phyloP scores from a whole-genome alignment of 805 yeast species.

The Kazachstania kunashirensis region DNA sequence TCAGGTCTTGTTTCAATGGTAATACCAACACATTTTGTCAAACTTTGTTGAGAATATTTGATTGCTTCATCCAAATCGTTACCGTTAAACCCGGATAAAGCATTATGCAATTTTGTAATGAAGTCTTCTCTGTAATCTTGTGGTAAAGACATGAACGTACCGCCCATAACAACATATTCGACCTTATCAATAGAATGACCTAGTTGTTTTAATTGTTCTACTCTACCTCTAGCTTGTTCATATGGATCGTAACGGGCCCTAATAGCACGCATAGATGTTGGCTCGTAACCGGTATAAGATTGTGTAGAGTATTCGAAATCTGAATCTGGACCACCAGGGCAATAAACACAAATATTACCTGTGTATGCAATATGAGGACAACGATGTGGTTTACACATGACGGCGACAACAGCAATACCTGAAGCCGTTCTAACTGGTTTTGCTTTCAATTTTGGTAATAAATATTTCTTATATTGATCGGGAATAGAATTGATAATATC shows the following conservation, averaged over 20 bases:
- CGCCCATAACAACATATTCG: constrained; percentile 97
- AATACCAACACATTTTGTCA: constrained; percentile 95
- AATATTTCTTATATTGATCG: constrained; percentile 84
- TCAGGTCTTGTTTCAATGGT: constrained; percentile 98
- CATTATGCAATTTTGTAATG: constrained; percentile 85
- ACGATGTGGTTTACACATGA: constrained; percentile 98
- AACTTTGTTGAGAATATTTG: constrained; percentile 80
- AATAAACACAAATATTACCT: constrained; percentile 95
- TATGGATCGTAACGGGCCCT: constrained; percentile 97
- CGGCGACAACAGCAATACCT: constrained; percentile 98
- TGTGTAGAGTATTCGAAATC: constrained; percentile 98
- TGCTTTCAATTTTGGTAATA: constrained; percentile 91
- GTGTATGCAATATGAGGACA: constrained; percentile 99
- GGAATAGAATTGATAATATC: constrained; percentile 94
- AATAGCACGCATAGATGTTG: constrained; percentile 98
- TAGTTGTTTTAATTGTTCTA: constrained; percentile 87
- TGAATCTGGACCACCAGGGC: constrained; percentile 99
- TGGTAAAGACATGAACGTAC: constrained; percentile 94
- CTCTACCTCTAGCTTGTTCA: constrained; percentile 96
- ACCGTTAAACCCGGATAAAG: constrained; percentile 86
- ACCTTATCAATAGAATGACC: constrained; percentile 97
- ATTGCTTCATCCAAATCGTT: constrained; percentile 85
- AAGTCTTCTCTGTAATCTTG: constrained; percentile 82
- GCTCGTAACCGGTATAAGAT: constrained; percentile 97
- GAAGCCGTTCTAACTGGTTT: constrained; percentile 98